Evolutionary conservation across 345 rosid genomes (phyloP), one percentile per base, ranked within the genome.

Genomic region (Corchorus capsularis): DNA sequence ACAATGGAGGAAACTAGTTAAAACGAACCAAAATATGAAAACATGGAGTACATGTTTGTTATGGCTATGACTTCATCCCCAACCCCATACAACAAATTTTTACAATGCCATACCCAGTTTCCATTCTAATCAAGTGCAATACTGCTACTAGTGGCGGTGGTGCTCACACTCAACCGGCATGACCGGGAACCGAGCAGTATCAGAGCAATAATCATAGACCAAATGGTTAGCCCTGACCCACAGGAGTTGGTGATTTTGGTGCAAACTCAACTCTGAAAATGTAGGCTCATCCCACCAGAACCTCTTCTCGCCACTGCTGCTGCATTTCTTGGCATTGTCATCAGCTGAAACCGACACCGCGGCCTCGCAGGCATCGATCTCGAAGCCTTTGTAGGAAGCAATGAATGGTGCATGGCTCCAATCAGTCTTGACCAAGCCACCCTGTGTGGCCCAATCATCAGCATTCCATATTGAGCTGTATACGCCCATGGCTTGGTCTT

Each of bases 391-490:
- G 89, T 96, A 96, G 22, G 98, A 87, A 22, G 98, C 92, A 20
- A 94, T 37, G 64, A 96, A 96, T 4, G 99, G 99, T 3, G 98
- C 98, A 34, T 94, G 99, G 76, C 81, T 85, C 99, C 98, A 96
- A 56, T 96, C 97, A 0, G 99, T 96, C 86, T 96, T 96, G 11
- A 96, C 84, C 53, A 90, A 85, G 7, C 99, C 99, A 37, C 99
- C 99, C 71, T 92, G 99, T 0, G 99, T 96, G 1, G 99, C 99
- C 99, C 99, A 96, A 78, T 96, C 98, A 71, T 96, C 99, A 2
- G 99, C 99, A 14, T 96, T 96, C 99, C 99, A 96, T 45, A 96
- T 94, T 13, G 99, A 96, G 80, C 99, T 96, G 87, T 92, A 94
- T 0, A 92, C 94, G 2, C 99, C 97, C 99, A 96, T 96, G 13